These are phyloP conservation scores for Pleodorina starrii DNA, from an alignment of 139 green algal genomes.

Conservation along the genomic window DNA sequence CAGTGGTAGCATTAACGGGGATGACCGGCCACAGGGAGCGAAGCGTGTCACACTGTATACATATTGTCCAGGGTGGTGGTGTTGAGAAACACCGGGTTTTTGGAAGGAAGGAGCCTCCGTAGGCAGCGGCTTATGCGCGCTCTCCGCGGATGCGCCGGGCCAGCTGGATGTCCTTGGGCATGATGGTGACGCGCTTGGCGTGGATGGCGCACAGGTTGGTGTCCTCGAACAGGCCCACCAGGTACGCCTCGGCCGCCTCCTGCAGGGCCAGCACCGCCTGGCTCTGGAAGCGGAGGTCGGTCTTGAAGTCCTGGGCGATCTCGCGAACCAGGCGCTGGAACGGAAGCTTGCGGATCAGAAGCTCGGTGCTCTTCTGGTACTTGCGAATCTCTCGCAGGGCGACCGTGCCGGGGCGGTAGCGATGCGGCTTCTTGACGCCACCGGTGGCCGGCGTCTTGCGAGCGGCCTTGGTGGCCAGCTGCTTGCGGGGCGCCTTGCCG, in stretches of 20 bases:
- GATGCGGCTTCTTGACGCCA: conserved; percentile 92
- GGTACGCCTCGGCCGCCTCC: conserved; percentile 79
- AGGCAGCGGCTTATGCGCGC: background rate
- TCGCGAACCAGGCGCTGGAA: conserved; percentile 93
- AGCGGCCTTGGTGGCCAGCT: conserved; percentile 95
- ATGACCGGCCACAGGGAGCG: too few relatives aligned
- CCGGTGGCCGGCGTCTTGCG: conserved; percentile 73
- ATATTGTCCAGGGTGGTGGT: too few relatives aligned
- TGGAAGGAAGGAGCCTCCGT: too few relatives aligned
- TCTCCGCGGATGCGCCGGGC: conserved; percentile 63
- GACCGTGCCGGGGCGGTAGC: conserved; percentile 88
- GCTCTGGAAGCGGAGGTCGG: conserved; percentile 8
- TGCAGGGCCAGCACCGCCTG: background rate
- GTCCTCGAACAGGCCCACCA: conserved; percentile 94
- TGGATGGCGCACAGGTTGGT: conserved; percentile 98
- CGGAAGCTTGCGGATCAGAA: conserved; percentile 96
- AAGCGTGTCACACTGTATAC: too few relatives aligned
- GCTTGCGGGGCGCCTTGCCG: conserved; percentile 95
- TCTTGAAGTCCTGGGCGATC: background rate
- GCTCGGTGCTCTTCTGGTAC: conserved; percentile 95
- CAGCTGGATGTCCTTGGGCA: conserved; percentile 96
- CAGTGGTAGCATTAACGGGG: too few relatives aligned
- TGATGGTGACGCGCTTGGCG: conserved; percentile 95
- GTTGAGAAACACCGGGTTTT: too few relatives aligned
- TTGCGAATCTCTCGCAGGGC: conserved; percentile 78